Evolutionary conservation across 2,329 filamentous ascomycete genomes (phyloP), one percentile per base, ranked within the genome.

Genomic region (Fusarium buharicum): DNA sequence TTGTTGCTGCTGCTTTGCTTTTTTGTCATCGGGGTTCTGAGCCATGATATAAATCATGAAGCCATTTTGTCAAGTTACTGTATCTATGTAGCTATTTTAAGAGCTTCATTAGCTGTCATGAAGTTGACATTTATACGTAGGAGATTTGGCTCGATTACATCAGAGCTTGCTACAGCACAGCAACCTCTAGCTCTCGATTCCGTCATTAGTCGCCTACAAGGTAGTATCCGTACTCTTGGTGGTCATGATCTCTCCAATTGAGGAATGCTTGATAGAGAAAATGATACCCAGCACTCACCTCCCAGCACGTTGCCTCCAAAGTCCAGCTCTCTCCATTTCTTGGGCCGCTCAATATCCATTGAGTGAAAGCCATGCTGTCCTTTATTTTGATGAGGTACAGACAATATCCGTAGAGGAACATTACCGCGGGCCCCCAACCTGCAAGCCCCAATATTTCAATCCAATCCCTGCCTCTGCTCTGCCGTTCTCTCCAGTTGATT

Each of bases 391-490:
- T 49, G 55, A 64, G 60, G 60, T 61, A 61, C 60, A 64, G 37
- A 34, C 55, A 37, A 49, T 60, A 64, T 40, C 56, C 40, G 22
- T 54, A 48, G 55, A 64, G 55, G 50, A 61, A 50, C 52, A 61
- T 57, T 64, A 63, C 60, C 60, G 51, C 51, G 40, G 49, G 28
- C 43, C 62, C 62, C 62, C 58, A 65, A 66, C 53, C 52, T 65
- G 45, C 43, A 59, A 55, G 62, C 62, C 62, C 62, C 53, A 65
- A 65, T 62, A 55, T 50, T 65, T 65, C 27, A 37, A 24, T 27
- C 62, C 40, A 50, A 65, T 62, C 51, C 62, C 41, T 54, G 57
- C 48, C 34, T 47, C 47, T 53, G 20, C 30, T 49, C 55, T 49
- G 50, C 45, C 40, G 27, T 37, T n/a, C 54, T 56, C 51, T 54